Evolutionary conservation across 148 eudicot genomes (phyloP).

Genomic region (Cornus suecica): DNA sequence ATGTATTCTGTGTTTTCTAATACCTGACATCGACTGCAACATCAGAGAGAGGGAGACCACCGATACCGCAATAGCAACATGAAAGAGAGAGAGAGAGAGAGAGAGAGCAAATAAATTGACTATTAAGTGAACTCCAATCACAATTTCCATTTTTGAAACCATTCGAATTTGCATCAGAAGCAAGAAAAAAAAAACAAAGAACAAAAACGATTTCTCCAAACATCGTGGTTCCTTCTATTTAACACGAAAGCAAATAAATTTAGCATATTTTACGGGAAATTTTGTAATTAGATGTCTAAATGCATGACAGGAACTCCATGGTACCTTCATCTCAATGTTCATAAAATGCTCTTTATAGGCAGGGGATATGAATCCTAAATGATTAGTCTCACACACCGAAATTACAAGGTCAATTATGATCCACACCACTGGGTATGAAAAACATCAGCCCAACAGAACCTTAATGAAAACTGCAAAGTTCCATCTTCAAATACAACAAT

Average conservation of each 20-base stretch:
- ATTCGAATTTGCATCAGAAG: too few species aligned
- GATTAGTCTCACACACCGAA: not conserved
- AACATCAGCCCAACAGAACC: constrained; percentile 16
- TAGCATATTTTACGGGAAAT: not conserved
- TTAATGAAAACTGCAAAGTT: constrained; percentile 5
- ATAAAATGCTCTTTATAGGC: not conserved
- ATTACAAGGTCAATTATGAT: constrained; percentile 1
- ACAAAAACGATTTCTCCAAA: too few species aligned
- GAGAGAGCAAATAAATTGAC: too few species aligned
- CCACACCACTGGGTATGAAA: constrained; percentile 14
- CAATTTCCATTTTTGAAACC: too few species aligned
- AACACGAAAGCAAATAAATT: not conserved
- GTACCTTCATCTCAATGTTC: not conserved
- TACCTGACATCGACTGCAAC: too few species aligned
- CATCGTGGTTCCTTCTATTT: too few species aligned
- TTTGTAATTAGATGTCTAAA: not conserved
- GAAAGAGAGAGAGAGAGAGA: too few species aligned
- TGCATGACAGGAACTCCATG: not conserved
- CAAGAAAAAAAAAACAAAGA: too few species aligned
- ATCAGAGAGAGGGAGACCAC: too few species aligned
- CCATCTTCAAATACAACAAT: constrained; percentile 15
- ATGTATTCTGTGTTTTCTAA: too few species aligned
- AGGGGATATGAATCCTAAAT: not conserved
- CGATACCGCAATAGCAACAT: too few species aligned
- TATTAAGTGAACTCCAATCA: too few species aligned